These are phyloP conservation scores for Pseudogymnoascus sp. DNA, from an alignment of 2,329 filamentous ascomycete species.

Conservation along the genomic window DNA sequence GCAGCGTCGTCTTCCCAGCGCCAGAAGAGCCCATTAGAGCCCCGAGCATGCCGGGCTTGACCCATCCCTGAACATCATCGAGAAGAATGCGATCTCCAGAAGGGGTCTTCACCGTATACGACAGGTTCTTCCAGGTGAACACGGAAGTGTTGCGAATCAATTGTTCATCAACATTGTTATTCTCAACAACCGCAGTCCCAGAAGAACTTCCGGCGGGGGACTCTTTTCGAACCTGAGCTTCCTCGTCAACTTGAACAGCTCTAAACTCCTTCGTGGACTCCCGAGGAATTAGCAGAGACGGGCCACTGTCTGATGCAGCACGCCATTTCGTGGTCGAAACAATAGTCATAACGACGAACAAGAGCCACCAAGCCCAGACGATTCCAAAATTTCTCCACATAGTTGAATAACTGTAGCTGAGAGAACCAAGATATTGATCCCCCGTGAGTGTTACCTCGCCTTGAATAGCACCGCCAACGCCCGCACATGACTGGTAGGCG, in stretches of 20 bases:
- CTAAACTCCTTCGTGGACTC: not conserved
- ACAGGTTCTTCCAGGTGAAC: slow-evolving; percentile 66
- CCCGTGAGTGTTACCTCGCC: slow-evolving; percentile 44
- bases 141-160: slow-evolving; percentile 56
- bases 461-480: slow-evolving; percentile 43
- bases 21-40: slow-evolving; percentile 54
- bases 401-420: slow-evolving; percentile 44
- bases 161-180: slow-evolving; percentile 27
- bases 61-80: slow-evolving; percentile 73
- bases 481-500: slow-evolving; percentile 44
- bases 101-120: slow-evolving; percentile 57
- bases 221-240: slow-evolving; percentile 16
- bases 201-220: slow-evolving; percentile 12
- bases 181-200: slow-evolving; percentile 9
- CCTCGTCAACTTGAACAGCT: not conserved
- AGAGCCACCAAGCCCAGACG: slow-evolving; percentile 52
- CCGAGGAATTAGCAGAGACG: not conserved
- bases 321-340: slow-evolving; percentile 47
- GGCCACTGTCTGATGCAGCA: not conserved
- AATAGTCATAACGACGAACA: slow-evolving; percentile 52
- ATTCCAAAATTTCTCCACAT: slow-evolving; percentile 55
- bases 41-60: slow-evolving; percentile 61
- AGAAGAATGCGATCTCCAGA: slow-evolving; percentile 59
- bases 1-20: slow-evolving; percentile 78
- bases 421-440: slow-evolving; percentile 45